Evolutionary conservation across 495 filamentous ascomycete genomes (phyloP).

Genomic region (Xylaria palmicola): DNA sequence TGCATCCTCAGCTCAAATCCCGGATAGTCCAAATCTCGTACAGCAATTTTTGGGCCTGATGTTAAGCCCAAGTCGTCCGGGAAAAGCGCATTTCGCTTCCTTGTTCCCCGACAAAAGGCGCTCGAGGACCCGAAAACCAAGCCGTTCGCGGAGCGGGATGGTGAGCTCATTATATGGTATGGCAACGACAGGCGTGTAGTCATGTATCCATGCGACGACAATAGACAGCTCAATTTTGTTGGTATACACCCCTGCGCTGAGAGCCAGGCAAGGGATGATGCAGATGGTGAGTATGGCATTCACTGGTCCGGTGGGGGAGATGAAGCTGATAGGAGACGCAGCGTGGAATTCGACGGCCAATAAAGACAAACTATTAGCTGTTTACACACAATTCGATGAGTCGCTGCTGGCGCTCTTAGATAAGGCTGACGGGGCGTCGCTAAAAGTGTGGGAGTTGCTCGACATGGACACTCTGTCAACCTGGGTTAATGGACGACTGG

Average conservation of each 20-base stretch:
- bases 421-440: neutral
- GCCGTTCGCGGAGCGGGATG: slow-evolving; percentile 23
- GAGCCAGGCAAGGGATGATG: neutral
- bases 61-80: neutral
- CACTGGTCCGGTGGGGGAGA: no score
- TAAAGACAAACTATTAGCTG: neutral
- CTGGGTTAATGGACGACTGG: slow-evolving; percentile 52
- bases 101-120: neutral
- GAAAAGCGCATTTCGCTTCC: neutral
- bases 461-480: slow-evolving; percentile 24
- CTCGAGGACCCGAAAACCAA: neutral
- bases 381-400: neutral
- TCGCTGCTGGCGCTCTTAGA: neutral
- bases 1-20: neutral
- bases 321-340: neutral
- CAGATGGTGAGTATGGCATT: neutral
- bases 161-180: slow-evolving; percentile 51
- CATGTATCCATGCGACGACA: slow-evolving; percentile 58
- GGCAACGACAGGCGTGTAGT: slow-evolving; percentile 52
- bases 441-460: neutral
- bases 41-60: neutral
- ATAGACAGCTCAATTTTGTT: slow-evolving; percentile 58
- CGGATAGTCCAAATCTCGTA: neutral
- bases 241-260: slow-evolving; percentile 26
- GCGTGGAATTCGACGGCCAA: neutral